These are phyloP conservation scores for Herpotrichia juniperi DNA, from an alignment of 2,329 filamentous ascomycete genomes.

Conservation along the genomic window DNA sequence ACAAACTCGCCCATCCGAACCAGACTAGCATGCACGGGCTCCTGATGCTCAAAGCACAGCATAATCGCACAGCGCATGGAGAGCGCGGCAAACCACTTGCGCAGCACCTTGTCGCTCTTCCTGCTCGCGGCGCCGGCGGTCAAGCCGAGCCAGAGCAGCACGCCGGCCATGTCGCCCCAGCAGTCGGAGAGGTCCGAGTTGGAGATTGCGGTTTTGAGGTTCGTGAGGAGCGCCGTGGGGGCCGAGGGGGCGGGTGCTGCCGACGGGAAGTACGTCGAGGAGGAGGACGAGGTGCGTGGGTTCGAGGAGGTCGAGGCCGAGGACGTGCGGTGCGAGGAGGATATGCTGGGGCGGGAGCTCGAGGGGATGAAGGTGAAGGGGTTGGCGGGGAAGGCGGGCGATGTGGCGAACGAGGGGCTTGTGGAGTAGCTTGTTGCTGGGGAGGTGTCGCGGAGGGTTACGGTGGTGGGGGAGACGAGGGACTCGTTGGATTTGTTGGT, in stretches of 20 bases:
- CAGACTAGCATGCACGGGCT: conserved; percentile 35
- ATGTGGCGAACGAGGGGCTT: conserved; percentile 19
- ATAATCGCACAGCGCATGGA: conserved; percentile 38
- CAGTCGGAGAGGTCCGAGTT: conserved; percentile 39
- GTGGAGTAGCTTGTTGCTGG: conserved; percentile 22
- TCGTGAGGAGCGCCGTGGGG: conserved; percentile 21
- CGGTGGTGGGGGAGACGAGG: conserved; percentile 20
- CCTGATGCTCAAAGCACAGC: conserved; percentile 44
- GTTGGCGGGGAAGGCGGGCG: conserved; percentile 2
- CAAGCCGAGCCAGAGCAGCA: conserved; percentile 45
- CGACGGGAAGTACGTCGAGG: conserved; percentile 3
- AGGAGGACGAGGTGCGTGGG: not conserved
- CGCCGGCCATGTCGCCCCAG: conserved; percentile 46
- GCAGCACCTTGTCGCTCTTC: conserved; percentile 22
- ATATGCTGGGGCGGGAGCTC: conserved; percentile 4
- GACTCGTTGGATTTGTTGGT: conserved; percentile 20
- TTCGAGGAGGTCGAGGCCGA: not conserved
- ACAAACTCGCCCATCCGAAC: conserved; percentile 34
- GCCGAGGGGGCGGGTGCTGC: conserved; percentile 3
- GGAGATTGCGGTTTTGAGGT: conserved; percentile 31
- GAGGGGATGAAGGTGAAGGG: not conserved
- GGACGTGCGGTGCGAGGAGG: not conserved
- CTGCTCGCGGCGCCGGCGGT: conserved; percentile 39
- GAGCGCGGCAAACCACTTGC: conserved; percentile 41
- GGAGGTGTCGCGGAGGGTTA: conserved; percentile 22